A percentile compares a stretch with the other conserved stretches of the same genome.
These are phyloP conservation scores for Rosellinia necatrix DNA, from an alignment of 2,329 filamentous ascomycete genomes.

Conservation along the genomic window DNA sequence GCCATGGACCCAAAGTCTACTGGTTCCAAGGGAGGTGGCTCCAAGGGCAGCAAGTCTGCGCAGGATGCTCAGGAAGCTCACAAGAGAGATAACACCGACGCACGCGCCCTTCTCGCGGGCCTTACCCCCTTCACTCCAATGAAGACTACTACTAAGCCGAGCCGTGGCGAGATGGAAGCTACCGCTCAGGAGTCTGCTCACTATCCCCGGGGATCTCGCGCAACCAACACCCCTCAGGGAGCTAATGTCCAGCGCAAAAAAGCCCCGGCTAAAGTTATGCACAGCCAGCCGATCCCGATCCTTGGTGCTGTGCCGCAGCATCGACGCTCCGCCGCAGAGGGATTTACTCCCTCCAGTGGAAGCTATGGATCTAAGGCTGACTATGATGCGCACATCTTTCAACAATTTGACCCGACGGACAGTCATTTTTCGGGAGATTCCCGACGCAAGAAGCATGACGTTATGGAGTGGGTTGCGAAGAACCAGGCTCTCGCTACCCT, in stretches of 20 bases:
- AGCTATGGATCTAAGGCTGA: too few relatives aligned
- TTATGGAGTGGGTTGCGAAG: too few relatives aligned
- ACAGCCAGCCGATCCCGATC: constrained; percentile 9
- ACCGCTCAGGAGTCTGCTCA: not conserved
- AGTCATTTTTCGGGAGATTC: too few relatives aligned
- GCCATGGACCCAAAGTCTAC: not conserved
- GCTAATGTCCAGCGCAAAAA: not conserved
- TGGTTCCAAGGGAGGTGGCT: not conserved
- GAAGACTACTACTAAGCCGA: not conserved
- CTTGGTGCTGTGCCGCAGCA: constrained; percentile 4
- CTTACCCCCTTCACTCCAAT: not conserved
- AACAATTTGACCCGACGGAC: too few relatives aligned
- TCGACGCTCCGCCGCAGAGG: not conserved
- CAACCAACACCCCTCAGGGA: not conserved
- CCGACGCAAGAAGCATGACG: too few relatives aligned
- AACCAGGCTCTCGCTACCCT: too few relatives aligned
- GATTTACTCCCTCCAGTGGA: too few relatives aligned
- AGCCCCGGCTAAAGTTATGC: not conserved
- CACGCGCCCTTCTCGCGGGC: not conserved
- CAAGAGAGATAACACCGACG: not conserved
- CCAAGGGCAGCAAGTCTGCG: not conserved
- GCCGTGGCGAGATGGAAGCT: not conserved
- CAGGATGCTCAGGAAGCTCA: not conserved
- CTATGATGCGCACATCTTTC: too few relatives aligned
- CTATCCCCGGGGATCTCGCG: too few relatives aligned